A percentile compares a stretch with the other conserved stretches of the same genome.
phyloP scores from a whole-genome alignment of 352 stramenopile species.

The Pythium sukuiense region DNA sequence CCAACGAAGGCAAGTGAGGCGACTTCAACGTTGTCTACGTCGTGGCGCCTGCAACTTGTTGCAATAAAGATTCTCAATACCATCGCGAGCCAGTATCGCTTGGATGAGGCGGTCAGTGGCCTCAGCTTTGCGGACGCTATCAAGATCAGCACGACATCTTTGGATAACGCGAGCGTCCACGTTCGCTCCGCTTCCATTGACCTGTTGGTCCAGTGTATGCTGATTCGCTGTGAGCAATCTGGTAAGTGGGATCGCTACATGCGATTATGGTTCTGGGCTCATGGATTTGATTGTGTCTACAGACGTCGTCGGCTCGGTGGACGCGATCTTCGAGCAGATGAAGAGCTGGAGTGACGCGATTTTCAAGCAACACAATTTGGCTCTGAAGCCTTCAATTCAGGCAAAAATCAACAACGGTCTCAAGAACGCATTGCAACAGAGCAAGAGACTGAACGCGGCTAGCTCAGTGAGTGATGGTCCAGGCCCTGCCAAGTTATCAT shows the following conservation, averaged over 20 bases:
- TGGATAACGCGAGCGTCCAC: constrained; percentile 79
- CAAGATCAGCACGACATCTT: constrained; percentile 56
- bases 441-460: constrained; percentile 48
- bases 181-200: constrained; percentile 71
- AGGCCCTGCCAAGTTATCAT: not conserved
- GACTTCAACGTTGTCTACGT: constrained; percentile 11
- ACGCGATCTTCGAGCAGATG: constrained; percentile 74
- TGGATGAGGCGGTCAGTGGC: constrained; percentile 55
- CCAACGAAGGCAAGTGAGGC: constrained; percentile 25
- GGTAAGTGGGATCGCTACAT: constrained; percentile 32
- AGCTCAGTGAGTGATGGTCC: not conserved
- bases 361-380: constrained; percentile 70
- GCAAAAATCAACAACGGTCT: constrained; percentile 84
- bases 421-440: constrained; percentile 61
- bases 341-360: constrained; percentile 73
- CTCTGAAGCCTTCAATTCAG: constrained; percentile 73
- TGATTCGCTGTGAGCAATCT: constrained; percentile 76
- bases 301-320: constrained; percentile 58
- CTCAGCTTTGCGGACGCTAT: constrained; percentile 61
- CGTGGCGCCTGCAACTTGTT: constrained; percentile 73
- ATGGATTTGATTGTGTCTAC: not conserved
- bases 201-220: constrained; percentile 65
- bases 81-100: constrained; percentile 76
- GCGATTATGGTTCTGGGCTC: not conserved
- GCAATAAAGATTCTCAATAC: constrained; percentile 78